phyloP scores from a whole-genome alignment of 192 early-diverging fungal species.

The Diversispora eburnea region DNA sequence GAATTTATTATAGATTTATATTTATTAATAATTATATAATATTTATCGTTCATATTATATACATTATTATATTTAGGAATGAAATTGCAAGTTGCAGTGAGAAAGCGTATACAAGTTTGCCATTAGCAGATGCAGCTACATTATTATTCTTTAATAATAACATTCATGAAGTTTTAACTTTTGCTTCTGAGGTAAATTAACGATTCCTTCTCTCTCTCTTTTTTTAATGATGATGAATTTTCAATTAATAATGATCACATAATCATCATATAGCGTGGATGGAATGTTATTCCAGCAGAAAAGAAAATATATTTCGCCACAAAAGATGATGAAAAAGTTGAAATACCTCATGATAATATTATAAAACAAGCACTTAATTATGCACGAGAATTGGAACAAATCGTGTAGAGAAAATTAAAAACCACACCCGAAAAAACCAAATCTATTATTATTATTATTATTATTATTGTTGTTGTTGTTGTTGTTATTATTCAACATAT shows the following conservation, averaged over 20 bases:
- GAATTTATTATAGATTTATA: neutral
- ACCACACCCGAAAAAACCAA: too few relatives aligned
- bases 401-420: constrained; percentile 60
- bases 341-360: constrained; percentile 80
- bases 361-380: constrained; percentile 84
- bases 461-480: too few relatives aligned
- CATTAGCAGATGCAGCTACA: constrained; percentile 86
- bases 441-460: too few relatives aligned
- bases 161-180: constrained; percentile 75
- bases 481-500: too few relatives aligned
- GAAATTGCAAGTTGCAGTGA: constrained; percentile 96
- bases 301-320: constrained; percentile 78
- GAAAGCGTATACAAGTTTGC: constrained; percentile 85
- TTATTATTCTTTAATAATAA: constrained; percentile 82
- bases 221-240: neutral
- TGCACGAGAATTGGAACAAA: constrained; percentile 93
- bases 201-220: neutral
- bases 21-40: neutral
- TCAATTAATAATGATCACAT: neutral
- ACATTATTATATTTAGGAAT: constrained; percentile 54
- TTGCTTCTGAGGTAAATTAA: constrained; percentile 72
- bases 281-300: constrained; percentile 77
- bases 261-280: constrained; percentile 56
- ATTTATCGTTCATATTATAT: neutral
- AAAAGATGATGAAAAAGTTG: constrained; percentile 55